Conservation (phyloP, 805 yeast species). For the Teunomyces aglyptinius region DNA sequence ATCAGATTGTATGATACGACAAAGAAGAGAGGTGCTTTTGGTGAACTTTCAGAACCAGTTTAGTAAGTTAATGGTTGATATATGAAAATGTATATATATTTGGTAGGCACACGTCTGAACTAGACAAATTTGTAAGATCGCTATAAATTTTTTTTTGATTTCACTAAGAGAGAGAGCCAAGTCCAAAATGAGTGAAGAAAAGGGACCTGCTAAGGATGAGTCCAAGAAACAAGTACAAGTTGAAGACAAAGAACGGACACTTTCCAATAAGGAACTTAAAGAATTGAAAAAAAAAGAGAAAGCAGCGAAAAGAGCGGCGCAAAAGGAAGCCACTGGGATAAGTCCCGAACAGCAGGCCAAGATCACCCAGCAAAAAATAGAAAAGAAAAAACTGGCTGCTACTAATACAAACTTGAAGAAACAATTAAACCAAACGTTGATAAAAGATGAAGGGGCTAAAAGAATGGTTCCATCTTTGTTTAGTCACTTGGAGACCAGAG, state of each 20-base stretch:
- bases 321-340: constrained; percentile 67
- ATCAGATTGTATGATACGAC: constrained; percentile 96
- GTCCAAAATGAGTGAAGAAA: neutral
- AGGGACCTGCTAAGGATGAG: constrained; percentile 1
- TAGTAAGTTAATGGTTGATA: no score
- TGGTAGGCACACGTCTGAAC: neutral
- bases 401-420: constrained; percentile 53
- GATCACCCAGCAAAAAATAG: constrained; percentile 42
- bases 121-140: neutral
- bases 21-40: constrained; percentile 71
- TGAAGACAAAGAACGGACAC: constrained; percentile 14
- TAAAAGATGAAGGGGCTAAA: constrained; percentile 34
- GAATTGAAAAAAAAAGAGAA: constrained; percentile 86
- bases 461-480: constrained; percentile 63
- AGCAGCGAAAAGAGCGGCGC: constrained; percentile 89
- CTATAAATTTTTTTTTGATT: neutral
- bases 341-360: constrained; percentile 44
- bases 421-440: constrained; percentile 51
- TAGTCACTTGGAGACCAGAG: constrained; percentile 77
- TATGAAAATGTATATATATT: neutral
- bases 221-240: constrained; percentile 3
- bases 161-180: neutral
- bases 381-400: constrained; percentile 40
- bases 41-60: constrained; percentile 38
- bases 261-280: constrained; percentile 79